These are phyloP conservation scores for Boehmeria nivea DNA, from an alignment of 306 rosid species.

Conservation along the genomic window DNA sequence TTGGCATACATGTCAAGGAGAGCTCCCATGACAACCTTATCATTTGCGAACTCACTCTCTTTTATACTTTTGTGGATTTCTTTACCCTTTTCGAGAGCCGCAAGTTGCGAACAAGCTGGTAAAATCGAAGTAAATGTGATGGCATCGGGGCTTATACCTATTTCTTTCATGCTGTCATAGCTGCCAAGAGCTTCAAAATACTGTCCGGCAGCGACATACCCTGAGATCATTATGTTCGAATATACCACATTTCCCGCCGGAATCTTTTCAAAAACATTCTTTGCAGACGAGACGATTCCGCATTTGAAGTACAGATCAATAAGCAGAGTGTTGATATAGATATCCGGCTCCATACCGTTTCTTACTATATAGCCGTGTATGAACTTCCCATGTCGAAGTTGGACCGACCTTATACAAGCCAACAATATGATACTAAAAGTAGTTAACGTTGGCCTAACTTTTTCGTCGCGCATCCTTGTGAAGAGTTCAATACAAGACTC, in stretches of 20 bases:
- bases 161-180: constrained; percentile 48
- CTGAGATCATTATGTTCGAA: constrained; percentile 84
- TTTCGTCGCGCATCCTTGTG: constrained; percentile 53
- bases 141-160: constrained; percentile 52
- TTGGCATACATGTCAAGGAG: constrained; percentile 87
- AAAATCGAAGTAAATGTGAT: constrained; percentile 58
- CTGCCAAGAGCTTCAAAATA: constrained; percentile 49
- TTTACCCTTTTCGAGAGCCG: constrained; percentile 71
- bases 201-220: constrained; percentile 51
- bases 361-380: constrained; percentile 60
- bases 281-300: constrained; percentile 52
- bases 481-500: constrained; percentile 56
- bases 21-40: constrained; percentile 69
- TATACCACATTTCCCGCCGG: constrained; percentile 38
- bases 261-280: constrained; percentile 43
- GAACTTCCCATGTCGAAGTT: constrained; percentile 49
- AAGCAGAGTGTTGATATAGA: constrained; percentile 47
- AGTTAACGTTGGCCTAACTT: constrained; percentile 51
- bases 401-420: constrained; percentile 56
- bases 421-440: constrained; percentile 56
- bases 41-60: constrained; percentile 40
- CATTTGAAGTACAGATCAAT: constrained; percentile 71
- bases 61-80: constrained; percentile 53
- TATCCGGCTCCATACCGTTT: constrained; percentile 45
- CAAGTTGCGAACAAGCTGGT: constrained; percentile 70